phyloP scores from a whole-genome alignment of 202 grass and related monocot genomes.

The Bolboschoenoplectus hybrid region DNA sequence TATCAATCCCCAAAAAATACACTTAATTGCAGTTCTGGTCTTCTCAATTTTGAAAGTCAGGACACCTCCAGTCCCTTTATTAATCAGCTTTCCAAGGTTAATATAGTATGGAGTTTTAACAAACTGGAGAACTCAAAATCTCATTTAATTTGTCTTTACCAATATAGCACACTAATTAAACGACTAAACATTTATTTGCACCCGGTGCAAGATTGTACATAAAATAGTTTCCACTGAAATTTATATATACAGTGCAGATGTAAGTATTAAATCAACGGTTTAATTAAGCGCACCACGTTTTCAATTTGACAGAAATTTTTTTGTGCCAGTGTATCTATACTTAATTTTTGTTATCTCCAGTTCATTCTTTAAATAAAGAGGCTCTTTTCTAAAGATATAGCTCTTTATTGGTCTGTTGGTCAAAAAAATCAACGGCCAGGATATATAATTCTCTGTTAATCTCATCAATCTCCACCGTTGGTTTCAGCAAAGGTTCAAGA shows the following conservation, averaged over 20 bases:
- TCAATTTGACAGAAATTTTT: neutral
- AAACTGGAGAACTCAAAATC: conserved; percentile 16
- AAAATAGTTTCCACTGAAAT: neutral
- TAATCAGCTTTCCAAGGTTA: neutral
- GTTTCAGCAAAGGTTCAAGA: neutral
- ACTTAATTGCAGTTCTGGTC: neutral
- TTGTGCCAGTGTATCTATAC: neutral
- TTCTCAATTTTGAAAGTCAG: neutral
- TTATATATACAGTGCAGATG: neutral
- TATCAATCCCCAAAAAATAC: conserved; percentile 25
- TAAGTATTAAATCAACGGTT: neutral
- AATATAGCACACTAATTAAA: neutral
- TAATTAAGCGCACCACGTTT: conserved; percentile 1
- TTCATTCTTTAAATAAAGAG: neutral
- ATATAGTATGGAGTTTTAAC: neutral
- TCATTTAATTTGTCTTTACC: neutral
- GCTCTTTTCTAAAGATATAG: neutral
- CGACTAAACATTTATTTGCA: neutral
- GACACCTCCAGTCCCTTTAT: conserved; percentile 21
- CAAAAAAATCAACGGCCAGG: neutral
- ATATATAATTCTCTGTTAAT: neutral
- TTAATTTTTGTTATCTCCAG: conserved; percentile 1
- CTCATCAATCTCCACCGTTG: neutral
- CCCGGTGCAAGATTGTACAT: neutral
- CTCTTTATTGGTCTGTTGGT: neutral